Conservation (phyloP, 768 basidiomycete genomes). For the Tremella fuciformis region DNA sequence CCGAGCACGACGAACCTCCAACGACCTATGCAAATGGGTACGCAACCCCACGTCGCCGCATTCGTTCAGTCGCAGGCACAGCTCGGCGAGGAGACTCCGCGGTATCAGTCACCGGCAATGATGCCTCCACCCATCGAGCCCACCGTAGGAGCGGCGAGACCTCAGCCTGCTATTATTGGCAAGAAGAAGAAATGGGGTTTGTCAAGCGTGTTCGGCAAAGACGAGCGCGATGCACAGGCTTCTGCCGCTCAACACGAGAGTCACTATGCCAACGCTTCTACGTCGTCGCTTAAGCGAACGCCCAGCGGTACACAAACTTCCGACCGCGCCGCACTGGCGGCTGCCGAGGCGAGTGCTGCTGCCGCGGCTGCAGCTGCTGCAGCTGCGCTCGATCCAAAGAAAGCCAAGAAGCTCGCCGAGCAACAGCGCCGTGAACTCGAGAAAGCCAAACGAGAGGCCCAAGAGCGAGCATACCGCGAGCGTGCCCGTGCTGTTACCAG, state of each 20-base stretch:
- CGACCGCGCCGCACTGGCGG: slow-evolving; percentile 11
- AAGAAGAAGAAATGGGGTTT: slow-evolving; percentile 54
- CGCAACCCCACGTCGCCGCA: slow-evolving; percentile 26
- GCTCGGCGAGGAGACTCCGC: slow-evolving; percentile 20
- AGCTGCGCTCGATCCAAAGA: slow-evolving; percentile 51
- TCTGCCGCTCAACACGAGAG: slow-evolving; percentile 28
- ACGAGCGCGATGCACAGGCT: slow-evolving; percentile 34
- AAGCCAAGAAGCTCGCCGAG: slow-evolving; percentile 53
- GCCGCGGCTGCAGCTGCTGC: slow-evolving; percentile 6
- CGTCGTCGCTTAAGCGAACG: slow-evolving; percentile 46
- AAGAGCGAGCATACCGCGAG: slow-evolving; percentile 72
- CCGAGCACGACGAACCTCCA: neutral
- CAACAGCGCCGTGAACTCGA: slow-evolving; percentile 83
- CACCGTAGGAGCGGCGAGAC: slow-evolving; percentile 8
- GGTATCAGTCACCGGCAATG: slow-evolving; percentile 4
- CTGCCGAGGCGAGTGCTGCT: slow-evolving; percentile 4
- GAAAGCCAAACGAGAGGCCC: slow-evolving; percentile 73
- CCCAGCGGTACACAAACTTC: slow-evolving; percentile 42
- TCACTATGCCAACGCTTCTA: slow-evolving; percentile 24
- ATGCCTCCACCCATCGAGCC: slow-evolving; percentile 30
- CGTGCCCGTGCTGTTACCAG: slow-evolving; percentile 89
- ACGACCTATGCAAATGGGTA: slow-evolving; percentile 16
- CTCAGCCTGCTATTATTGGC: slow-evolving; percentile 20
- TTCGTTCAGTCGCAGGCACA: slow-evolving; percentile 37
- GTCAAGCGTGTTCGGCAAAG: slow-evolving; percentile 51